Percentiles rank a stretch among this genome's conserved stretches.
Conservation (phyloP, 192 early-diverging fungal genomes). For the Gigaspora rosea region DNA sequence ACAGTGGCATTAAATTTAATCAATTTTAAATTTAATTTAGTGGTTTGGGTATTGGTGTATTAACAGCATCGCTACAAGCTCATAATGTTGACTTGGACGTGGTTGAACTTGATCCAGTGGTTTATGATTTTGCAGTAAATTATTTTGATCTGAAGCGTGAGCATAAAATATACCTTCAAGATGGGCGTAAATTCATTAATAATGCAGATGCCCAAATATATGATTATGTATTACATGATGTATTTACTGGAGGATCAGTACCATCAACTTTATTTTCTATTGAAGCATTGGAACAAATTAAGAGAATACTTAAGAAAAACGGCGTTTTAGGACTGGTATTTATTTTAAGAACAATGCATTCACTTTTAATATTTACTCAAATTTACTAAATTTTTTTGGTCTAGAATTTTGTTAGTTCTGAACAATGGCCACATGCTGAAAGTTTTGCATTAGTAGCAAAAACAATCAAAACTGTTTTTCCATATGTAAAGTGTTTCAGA, state of each 20-base stretch:
- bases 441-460: slow-evolving; percentile 60
- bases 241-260: slow-evolving; percentile 90
- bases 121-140: slow-evolving; percentile 65
- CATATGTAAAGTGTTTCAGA: slow-evolving; percentile 65
- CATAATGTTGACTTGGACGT: slow-evolving; percentile 70
- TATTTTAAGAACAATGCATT: slow-evolving; percentile 3
- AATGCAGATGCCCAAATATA: slow-evolving; percentile 54
- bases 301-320: slow-evolving; percentile 67
- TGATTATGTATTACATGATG: slow-evolving; percentile 89
- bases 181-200: slow-evolving; percentile 78
- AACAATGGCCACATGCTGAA: slow-evolving; percentile 48
- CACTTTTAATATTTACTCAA: neutral
- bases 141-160: slow-evolving; percentile 65
- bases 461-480: slow-evolving; percentile 69
- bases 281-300: slow-evolving; percentile 66
- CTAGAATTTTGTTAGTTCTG: slow-evolving; percentile 79
- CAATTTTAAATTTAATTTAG: slow-evolving; percentile 29
- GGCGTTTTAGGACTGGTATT: slow-evolving; percentile 78
- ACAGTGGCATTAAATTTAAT: neutral
- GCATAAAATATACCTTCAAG: slow-evolving; percentile 62
- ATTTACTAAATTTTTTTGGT: neutral
- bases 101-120: slow-evolving; percentile 81
- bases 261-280: slow-evolving; percentile 71
- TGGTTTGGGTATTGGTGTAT: slow-evolving; percentile 83
- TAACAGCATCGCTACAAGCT: slow-evolving; percentile 64